Base-by-base conservation (phyloP, 495 filamentous ascomycete species). In the Aspergillus hancockii region DNA sequence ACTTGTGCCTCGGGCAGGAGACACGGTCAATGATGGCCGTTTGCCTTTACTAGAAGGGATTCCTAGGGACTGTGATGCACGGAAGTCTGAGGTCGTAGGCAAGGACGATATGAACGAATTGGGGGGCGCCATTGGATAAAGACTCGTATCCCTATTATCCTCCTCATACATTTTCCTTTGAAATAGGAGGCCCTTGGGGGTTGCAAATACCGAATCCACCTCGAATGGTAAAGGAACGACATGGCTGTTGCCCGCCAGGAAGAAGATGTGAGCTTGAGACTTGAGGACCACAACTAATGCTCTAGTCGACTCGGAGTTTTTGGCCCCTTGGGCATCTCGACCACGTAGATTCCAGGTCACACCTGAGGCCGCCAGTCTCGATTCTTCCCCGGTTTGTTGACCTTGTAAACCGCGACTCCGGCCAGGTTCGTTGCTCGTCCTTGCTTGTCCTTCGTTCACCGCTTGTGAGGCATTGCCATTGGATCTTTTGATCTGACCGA, bases 171-270 rank as follows among this genome's bases (percentile, higher is more conserved):
- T 71, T 61, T 89, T 96, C 40, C 92, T 76, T 67, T 97, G 93
- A 56, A 99, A 84, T 19, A 99, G 79, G 31, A 97, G 76, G 10
- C 94, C 94, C 19, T 83, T 78, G 7, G 91, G 87, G 19, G 91
- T 88, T 14, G 93, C 86, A 73, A 93, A 90, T 10, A 90, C 91
- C 50, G 83, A 85, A 65, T 97, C 91, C 36, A 97, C 88, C 71
- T 97, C 92, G 65, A 99, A 98, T 14, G 94, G 92, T 58, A 99
- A 82, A 70, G 95, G 90, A 56, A 98, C 84, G 57, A 95, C 85
- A 82, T 98, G 91, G 71, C 85, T 96, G 23, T 89, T 84, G 4
- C 92, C 92, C 18, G 88, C 81, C n/a, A 97, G 83, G 69, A 93
- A 96, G 78, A 90, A 95, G 64, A 98, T 84, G 67, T 97, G 94